Percentiles rank a stretch among this genome's conserved stretches.
These are phyloP conservation scores for Musa itinerans DNA, from an alignment of 176 grass and related monocot genomes.

Conservation along the genomic window DNA sequence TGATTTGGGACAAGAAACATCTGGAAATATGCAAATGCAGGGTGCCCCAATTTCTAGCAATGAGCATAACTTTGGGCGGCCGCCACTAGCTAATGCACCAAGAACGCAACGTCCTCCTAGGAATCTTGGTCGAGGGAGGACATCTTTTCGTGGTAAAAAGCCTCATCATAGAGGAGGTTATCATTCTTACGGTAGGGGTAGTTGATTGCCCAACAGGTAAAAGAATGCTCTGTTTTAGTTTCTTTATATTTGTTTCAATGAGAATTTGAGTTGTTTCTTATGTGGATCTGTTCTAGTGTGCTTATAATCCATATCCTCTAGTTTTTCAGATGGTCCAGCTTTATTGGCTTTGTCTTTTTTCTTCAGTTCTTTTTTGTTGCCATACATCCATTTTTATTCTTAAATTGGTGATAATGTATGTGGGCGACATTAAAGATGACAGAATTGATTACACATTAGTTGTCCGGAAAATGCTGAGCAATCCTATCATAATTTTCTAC, in stretches of 20 bases:
- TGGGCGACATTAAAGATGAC: too few species aligned
- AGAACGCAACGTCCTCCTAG: conserved; percentile 7
- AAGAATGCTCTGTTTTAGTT: background rate
- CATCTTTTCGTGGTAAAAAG: conserved; percentile 39
- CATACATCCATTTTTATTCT: too few species aligned
- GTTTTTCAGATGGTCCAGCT: too few species aligned
- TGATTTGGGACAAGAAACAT: conserved; percentile 29
- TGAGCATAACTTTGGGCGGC: conserved; percentile 22
- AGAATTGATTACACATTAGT: too few species aligned
- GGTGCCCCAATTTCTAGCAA: background rate
- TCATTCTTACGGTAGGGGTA: conserved; percentile 38
- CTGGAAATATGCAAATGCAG: conserved; percentile 25
- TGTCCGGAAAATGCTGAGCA: too few species aligned
- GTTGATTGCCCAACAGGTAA: background rate
- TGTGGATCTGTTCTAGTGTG: too few species aligned
- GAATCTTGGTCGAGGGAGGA: conserved; percentile 41
- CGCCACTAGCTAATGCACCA: background rate
- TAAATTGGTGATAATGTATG: too few species aligned
- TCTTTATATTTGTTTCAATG: background rate
- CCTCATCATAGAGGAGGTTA: conserved; percentile 38
- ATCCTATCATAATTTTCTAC: too few species aligned
- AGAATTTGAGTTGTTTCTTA: too few species aligned
- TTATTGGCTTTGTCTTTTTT: too few species aligned
- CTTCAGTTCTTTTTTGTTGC: too few species aligned
- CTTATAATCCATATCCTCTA: too few species aligned